Evolutionary conservation across 345 rosid species (phyloP).

Genomic region (Brassica carinata): DNA sequence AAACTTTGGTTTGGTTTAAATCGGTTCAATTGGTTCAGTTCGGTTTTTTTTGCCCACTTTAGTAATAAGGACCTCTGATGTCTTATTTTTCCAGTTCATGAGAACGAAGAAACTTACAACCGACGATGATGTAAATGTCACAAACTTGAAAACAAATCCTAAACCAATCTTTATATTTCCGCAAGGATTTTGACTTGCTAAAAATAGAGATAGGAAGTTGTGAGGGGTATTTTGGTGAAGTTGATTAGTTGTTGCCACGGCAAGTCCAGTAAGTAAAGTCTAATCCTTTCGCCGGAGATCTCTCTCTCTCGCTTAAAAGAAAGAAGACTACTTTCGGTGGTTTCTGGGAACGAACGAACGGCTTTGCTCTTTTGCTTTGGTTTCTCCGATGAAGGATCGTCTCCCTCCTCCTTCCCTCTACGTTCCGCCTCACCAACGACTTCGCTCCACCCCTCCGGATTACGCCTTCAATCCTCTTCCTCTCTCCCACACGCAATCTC

Average conservation of each 20-base stretch:
- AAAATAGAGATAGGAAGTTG: neutral
- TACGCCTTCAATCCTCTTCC: conserved; percentile 33
- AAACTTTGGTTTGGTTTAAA: no score
- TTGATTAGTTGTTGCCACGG: neutral
- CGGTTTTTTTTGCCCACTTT: no score
- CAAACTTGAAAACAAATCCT: conserved; percentile 1
- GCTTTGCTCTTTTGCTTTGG: conserved; percentile 13
- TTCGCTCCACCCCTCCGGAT: conserved; percentile 36
- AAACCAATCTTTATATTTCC: neutral
- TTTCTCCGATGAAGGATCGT: conserved; percentile 68
- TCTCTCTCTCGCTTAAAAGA: conserved; percentile 25
- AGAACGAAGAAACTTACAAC: neutral
- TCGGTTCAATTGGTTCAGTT: no score
- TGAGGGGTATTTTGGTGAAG: neutral
- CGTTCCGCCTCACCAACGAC: conserved; percentile 79
- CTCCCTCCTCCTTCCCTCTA: conserved; percentile 61
- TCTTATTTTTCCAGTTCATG: neutral
- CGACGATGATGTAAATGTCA: conserved; percentile 4
- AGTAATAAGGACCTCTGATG: conserved; percentile 23
- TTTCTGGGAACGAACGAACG: conserved; percentile 13
- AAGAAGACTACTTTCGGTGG: conserved; percentile 11
- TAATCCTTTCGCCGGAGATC: neutral
- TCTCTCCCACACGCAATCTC: conserved; percentile 29
- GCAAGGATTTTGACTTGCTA: neutral
- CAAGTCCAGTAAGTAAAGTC: conserved; percentile 6